Evolutionary conservation across 2,329 filamentous ascomycete species (phyloP), one percentile per base, ranked within the genome.

Genomic region (Pochonia chlamydosporia): DNA sequence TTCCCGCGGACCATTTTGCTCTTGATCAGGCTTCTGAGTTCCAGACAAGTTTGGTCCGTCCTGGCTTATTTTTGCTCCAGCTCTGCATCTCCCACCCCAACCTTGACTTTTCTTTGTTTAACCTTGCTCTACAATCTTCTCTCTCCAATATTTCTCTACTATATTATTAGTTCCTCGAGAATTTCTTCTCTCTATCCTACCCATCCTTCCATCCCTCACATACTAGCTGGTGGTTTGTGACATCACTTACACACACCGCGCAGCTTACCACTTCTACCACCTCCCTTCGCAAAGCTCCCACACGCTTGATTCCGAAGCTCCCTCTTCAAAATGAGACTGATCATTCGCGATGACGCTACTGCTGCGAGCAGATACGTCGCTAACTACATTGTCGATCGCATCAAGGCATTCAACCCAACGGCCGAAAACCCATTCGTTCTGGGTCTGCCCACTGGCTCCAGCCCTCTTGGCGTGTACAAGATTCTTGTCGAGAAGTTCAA

Each of bases 371-470:
- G 76, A 57, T 90, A 91, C 66, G 85, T 91, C 55, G 86, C 87
- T 52, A 83, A 88, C 65, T 90, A 92, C 68, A 85, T 93, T 58
- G 81, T 91, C 67, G 84, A 87, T 58, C 84, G 87, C 56, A 92
- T 93, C 73, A 87, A 85, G 59, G 71, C 80, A 51, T 93, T 89
- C 68, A 76, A 78, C 42, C 88, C 89, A 31, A 87, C 85, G 5
- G 71, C 83, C 41, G 71, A 81, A 54, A 81, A 82, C 55, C 88
- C 87, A 1, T 93, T 95, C 60, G 85, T 93, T 5, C 80, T 95
- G 40, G 89, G 89, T 49, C 75, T 95, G 41, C 89, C 89, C 9
- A 95, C 89, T 1, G 89, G 89, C 46, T 90, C 86, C 58, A 91
- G 85, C 53, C 89, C 89, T 3, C 78, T 90, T 51, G 75, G 80